Percentiles rank a stretch among this genome's conserved stretches.
Evolutionary conservation across 148 eudicot species (phyloP).

Genomic region (Fagopyrum esculentum): DNA sequence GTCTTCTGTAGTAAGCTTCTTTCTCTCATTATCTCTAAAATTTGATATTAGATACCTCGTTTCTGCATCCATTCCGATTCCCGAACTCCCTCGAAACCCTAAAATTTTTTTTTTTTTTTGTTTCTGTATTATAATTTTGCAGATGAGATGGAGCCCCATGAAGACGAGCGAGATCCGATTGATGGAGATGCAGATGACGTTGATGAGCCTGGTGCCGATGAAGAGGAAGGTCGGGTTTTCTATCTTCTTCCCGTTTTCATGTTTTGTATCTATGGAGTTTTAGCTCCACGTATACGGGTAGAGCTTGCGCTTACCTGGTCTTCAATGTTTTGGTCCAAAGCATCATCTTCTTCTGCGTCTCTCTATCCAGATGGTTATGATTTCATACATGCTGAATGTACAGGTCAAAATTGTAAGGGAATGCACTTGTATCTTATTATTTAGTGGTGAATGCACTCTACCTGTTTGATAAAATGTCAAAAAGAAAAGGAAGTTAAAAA

Average conservation of each 20-base stretch:
- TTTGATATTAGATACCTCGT: neutral
- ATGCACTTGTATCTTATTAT: no score
- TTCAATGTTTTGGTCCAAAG: neutral
- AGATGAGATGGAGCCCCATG: constrained; percentile 66
- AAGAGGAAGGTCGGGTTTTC: constrained; percentile 49
- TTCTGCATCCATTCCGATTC: neutral
- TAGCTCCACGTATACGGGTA: neutral
- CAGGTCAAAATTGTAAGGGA: no score
- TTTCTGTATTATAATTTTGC: constrained; percentile 11
- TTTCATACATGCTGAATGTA: no score
- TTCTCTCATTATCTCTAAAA: neutral
- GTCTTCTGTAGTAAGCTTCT: no score
- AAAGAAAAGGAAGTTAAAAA: no score
- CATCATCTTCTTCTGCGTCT: no score
- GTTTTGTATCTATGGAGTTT: neutral
- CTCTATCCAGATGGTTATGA: no score
- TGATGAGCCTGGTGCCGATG: constrained; percentile 36
- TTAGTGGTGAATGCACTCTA: no score
- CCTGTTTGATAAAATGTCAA: no score
- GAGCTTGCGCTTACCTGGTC: constrained; percentile 1
- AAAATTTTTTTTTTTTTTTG: constrained; percentile 9
- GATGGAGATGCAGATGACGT: constrained; percentile 49
- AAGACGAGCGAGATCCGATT: constrained; percentile 64
- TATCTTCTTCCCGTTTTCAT: neutral
- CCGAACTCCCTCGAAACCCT: constrained; percentile 16